Conservation (phyloP, 345 rosid genomes). For the Rhodamnia argentea region DNA sequence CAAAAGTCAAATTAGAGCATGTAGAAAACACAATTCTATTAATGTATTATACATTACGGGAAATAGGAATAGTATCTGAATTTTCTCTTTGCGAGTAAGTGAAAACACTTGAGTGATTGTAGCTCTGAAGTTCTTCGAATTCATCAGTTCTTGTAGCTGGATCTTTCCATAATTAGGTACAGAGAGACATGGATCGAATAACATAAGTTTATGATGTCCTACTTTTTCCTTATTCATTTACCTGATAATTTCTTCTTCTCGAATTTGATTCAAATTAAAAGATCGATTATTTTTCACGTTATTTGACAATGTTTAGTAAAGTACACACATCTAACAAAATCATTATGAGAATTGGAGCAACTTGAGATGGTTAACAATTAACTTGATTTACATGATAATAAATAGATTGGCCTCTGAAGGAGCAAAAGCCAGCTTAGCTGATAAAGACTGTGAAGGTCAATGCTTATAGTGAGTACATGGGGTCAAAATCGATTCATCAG, state of each 20-base stretch:
- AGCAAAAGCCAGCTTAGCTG: neutral
- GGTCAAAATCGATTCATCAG: neutral
- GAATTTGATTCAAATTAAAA: neutral
- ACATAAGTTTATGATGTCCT: too few relatives aligned
- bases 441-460: neutral
- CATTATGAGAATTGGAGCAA: neutral
- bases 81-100: neutral
- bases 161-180: neutral
- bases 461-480: neutral
- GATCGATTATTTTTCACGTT: accelerated
- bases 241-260: neutral
- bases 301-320: neutral
- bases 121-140: neutral
- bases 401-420: neutral
- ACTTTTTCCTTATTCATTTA: too few relatives aligned
- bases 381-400: neutral
- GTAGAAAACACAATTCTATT: neutral
- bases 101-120: neutral
- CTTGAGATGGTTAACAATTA: neutral
- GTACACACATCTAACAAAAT: neutral
- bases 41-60: too few relatives aligned
- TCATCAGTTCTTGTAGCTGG: neutral
- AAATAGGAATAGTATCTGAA: neutral
- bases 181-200: neutral
- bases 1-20: neutral